Conservation (phyloP, 2,329 filamentous ascomycete species). For the Aspergillus tamarii region DNA sequence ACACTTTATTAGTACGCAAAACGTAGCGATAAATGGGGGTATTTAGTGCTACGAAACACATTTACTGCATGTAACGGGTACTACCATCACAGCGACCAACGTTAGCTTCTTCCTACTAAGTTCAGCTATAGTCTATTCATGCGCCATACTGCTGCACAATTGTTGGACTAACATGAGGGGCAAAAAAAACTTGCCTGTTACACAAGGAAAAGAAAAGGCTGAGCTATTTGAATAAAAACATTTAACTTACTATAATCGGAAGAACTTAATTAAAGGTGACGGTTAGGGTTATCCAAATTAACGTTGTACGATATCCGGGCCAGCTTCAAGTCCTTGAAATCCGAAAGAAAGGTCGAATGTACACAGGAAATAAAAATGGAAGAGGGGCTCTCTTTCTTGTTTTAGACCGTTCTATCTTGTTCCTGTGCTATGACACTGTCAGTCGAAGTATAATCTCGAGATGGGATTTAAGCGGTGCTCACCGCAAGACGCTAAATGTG, state of each 20-base stretch:
- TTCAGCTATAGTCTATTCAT: not conserved
- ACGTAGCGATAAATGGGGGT: not conserved
- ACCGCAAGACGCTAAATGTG: conserved; percentile 5
- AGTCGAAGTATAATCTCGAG: not conserved
- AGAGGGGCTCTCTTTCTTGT: not conserved
- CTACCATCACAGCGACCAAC: not conserved
- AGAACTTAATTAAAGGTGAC: not conserved
- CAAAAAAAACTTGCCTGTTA: not conserved
- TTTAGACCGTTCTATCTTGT: not conserved
- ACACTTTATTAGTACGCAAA: not conserved
- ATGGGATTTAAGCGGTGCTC: not conserved
- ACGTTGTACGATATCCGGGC: not conserved
- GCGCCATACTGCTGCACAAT: too few relatives aligned
- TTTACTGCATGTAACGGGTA: not conserved
- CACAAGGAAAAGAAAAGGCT: not conserved
- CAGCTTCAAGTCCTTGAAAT: not conserved
- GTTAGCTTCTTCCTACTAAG: not conserved
- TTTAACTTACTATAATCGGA: not conserved
- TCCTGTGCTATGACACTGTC: not conserved
- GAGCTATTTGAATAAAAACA: not conserved
- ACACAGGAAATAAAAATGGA: not conserved
- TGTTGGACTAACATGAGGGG: not conserved
- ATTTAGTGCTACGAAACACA: not conserved
- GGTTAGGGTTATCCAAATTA: not conserved
- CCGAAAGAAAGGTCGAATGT: not conserved